Evolutionary conservation across 1,139 yeast genomes (phyloP).

Genomic region (Nadsonia commutata): DNA sequence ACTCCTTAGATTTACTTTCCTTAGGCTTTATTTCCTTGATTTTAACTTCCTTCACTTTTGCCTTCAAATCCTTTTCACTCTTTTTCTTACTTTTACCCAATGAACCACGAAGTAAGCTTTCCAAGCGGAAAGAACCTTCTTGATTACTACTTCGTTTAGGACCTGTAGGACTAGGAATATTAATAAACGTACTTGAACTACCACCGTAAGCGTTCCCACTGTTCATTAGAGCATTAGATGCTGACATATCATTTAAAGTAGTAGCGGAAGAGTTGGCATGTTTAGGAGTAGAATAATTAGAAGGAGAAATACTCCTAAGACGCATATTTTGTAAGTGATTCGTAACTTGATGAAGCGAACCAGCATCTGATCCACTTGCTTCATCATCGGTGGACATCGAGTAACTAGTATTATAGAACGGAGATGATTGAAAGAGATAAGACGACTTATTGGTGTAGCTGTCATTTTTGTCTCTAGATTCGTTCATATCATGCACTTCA

Average conservation of each 20-base stretch:
- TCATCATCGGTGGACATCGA: not conserved
- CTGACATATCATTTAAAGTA: not conserved
- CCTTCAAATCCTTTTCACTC: not conserved
- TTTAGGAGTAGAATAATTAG: not conserved
- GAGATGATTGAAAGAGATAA: not conserved
- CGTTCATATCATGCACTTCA: not conserved
- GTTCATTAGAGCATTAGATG: not conserved
- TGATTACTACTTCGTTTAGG: constrained; percentile 1
- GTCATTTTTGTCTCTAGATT: not conserved
- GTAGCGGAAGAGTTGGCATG: not conserved
- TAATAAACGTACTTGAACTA: not conserved
- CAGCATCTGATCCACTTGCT: not conserved
- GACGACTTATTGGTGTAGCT: not conserved
- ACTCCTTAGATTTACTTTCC: not conserved
- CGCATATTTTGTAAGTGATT: not conserved
- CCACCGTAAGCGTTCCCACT: constrained; percentile 2
- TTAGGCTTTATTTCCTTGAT: not conserved
- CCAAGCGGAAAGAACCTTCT: constrained; percentile 4
- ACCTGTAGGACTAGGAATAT: not conserved
- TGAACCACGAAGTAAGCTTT: constrained; percentile 5
- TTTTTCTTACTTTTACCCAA: constrained; percentile 3
- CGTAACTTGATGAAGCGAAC: not conserved
- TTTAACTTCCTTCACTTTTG: constrained; percentile 2
- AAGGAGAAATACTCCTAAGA: not conserved
- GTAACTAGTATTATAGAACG: not conserved